Base-by-base conservation (phyloP, 345 rosid species). In the Salix udensis region DNA sequence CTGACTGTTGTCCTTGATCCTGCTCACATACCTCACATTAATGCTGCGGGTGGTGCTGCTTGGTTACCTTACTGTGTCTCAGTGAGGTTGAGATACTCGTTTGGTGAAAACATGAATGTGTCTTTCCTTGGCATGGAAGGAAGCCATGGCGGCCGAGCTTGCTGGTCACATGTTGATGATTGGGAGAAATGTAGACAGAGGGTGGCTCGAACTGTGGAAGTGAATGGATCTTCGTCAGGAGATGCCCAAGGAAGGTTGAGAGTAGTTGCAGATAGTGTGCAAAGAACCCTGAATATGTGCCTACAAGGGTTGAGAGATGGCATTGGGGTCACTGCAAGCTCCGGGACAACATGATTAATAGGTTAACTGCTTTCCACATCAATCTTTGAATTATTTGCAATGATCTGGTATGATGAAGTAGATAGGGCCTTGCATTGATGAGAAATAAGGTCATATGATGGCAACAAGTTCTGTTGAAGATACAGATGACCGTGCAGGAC, bases 21-120 rank as follows among this genome's bases (percentile, higher is more conserved):
- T 42, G 92, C 92, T n/a, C 92, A 86, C 70, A 88, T 94, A 80
- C 97, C 98, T 40, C 87, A 86, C 53, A 84, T 90, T 67, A 91
- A 89, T 52, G 88, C 97, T 34, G 97, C 99, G n/a, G 98, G 99
- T 42, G 98, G 99, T 80, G 99, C 98, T 68, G 99, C 99, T 14
- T 96, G 97, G 99, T 79, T 96, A 79, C 97, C 99, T 7, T 90
- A 96, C 81, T 92, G 99, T 74, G 97, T 94, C 68, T 92, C 97
- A 0, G 98, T 92, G 80, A 90, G 90, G 84, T 77, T 96, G 72
- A 91, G 92, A 82, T 89, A 94, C 81, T 87, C 86, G 13, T 96
- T 91, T 69, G 91, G 92, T 14, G 98, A 96, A 69, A 94, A 80
- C 78, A 74, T 83, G 0, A 83, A 66, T 21, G 93, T 92, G 58